phyloP scores from a whole-genome alignment of 306 rosid genomes.

The Acacia crassicarpa region DNA sequence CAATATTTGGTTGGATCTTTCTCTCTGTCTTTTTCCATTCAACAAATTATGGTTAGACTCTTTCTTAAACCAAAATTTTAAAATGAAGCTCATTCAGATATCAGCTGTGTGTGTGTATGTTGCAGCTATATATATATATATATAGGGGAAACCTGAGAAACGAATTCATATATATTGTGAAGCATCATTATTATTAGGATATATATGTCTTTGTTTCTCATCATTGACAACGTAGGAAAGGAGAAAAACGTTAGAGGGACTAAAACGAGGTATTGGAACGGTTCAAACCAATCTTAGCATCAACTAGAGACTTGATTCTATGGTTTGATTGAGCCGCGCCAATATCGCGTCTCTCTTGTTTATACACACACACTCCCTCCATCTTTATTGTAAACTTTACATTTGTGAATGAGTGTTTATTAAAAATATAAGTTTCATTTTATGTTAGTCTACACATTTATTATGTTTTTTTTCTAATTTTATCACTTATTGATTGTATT shows the following conservation, averaged over 20 bases:
- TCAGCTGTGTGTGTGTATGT: not conserved
- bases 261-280: constrained; percentile 41
- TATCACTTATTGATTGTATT: no score
- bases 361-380: no score
- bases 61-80: not conserved
- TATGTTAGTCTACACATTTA: no score
- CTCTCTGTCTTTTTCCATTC: not conserved
- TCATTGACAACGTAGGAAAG: not conserved
- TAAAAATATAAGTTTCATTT: no score
- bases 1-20: not conserved
- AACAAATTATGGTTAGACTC: not conserved
- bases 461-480: no score
- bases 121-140: no score
- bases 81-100: not conserved
- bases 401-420: no score
- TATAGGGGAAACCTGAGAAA: not conserved
- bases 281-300: constrained; percentile 47
- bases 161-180: not conserved
- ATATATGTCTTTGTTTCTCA: not conserved
- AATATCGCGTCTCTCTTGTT: constrained; percentile 44
- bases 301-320: constrained; percentile 12
- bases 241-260: not conserved
- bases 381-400: no score
- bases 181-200: not conserved
- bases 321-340: constrained; percentile 56